Conservation (phyloP, 1,284 basidiomycete genomes). For the Pisolithus thermaeus region DNA sequence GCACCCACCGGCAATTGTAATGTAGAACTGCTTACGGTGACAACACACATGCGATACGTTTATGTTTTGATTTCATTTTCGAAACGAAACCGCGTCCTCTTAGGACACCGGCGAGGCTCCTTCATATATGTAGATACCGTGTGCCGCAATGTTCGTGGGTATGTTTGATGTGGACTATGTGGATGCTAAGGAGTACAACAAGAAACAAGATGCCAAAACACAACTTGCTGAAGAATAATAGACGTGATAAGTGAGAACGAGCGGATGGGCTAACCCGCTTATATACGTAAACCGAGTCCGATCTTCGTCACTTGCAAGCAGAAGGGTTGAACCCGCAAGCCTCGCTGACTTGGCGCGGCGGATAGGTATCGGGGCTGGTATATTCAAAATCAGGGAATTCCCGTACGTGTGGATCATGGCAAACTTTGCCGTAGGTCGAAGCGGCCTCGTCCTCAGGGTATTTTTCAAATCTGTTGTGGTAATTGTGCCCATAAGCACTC, state of each 20-base stretch:
- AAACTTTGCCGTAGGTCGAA: slow-evolving; percentile 50
- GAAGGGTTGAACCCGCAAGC: not conserved
- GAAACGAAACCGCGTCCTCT: no score
- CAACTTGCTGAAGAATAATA: not conserved
- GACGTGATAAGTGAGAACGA: not conserved
- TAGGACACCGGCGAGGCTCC: no score
- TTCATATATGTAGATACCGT: no score
- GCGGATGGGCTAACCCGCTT: no score
- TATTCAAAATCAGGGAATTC: slow-evolving; percentile 70
- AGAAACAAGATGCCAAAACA: not conserved
- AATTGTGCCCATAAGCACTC: not conserved
- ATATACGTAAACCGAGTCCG: not conserved
- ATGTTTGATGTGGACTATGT: no score
- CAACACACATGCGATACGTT: no score
- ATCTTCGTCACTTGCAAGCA: not conserved
- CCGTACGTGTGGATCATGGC: slow-evolving; percentile 49
- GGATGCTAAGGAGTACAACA: not conserved
- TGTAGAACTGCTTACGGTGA: no score
- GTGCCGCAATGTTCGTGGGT: no score
- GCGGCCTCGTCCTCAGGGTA: slow-evolving; percentile 70
- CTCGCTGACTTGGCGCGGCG: slow-evolving; percentile 1
- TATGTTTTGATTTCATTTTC: no score
- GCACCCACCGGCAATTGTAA: no score
- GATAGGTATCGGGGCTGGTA: slow-evolving; percentile 22
- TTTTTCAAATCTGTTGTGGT: slow-evolving; percentile 53